Evolutionary conservation across 176 grass and related monocot genomes (phyloP), one percentile per base, ranked within the genome.

Genomic region (Raddia guianensis): DNA sequence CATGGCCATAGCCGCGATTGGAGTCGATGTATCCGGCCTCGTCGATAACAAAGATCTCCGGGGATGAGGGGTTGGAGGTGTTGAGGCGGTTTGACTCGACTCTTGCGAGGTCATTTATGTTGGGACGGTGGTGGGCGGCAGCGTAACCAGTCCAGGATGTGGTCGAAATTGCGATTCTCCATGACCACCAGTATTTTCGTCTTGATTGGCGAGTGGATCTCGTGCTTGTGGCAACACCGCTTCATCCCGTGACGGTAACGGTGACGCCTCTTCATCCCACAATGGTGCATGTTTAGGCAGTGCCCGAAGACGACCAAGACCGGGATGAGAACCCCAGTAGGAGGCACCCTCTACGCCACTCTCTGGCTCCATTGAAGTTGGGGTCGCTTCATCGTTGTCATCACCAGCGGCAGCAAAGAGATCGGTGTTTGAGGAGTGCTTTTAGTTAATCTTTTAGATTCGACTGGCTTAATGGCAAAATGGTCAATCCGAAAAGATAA

Each of bases 131-230:
- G 59, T 27, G 27, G 27, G 27, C 27, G 27, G 1, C 76, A 65
- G 61, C 77, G 73, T 5, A 98, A 81, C 95, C 92, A 98, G 4
- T 92, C 92, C 13, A 98, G 88, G 80, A 98, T 82, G 66, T 98
- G 95, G 63, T 98, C 92, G 81, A 98, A 98, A 83, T 90, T 94
- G 18, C 95, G 92, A 71, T 98, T 98, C 95, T 98, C 92, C 95
- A 98, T 98, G 9, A 92, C 90, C 3, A 98, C 65, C 18, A 98
- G 88, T 12, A 98, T 92, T 49, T 94, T 80, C 44, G 92, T 98
- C 86, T 98, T 98, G 78, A 98, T 81, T 12, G 95, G 95, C 3
- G 88, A 93, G 61, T 84, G 82, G 88, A 98, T 98, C 88, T 97
- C 89, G 85, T 90, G 94, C 91, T 97, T 92, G 62, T 59, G 34